These are phyloP conservation scores for Mycena sp. DNA, from an alignment of 1,284 basidiomycete species.

Conservation along the genomic window DNA sequence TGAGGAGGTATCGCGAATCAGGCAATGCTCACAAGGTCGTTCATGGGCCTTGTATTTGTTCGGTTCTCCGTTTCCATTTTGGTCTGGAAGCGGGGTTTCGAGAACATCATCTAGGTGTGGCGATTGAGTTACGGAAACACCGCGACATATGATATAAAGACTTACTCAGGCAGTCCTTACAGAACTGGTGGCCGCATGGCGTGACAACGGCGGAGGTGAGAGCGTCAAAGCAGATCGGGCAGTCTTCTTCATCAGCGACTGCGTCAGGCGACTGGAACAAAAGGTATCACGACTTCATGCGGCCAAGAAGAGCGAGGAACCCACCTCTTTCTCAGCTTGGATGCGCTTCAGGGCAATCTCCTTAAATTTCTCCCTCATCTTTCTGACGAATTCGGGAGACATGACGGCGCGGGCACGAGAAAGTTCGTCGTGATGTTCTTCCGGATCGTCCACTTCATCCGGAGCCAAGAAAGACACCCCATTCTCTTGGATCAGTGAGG, in stretches of 20 bases:
- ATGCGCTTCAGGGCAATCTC: conserved; percentile 49
- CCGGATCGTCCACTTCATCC: conserved; percentile 48
- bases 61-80: conserved; percentile 39
- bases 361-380: conserved; percentile 56
- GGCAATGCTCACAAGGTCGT: conserved; percentile 52
- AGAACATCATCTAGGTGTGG: conserved; percentile 49
- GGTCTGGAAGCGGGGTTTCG: conserved; percentile 41
- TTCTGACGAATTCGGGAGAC: conserved; percentile 56
- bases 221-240: conserved; percentile 62
- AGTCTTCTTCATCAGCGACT: conserved; percentile 58
- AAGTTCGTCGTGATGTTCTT: conserved; percentile 46
- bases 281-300: background rate
- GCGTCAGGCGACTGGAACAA: conserved; percentile 54
- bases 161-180: conserved; percentile 59
- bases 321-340: conserved; percentile 59
- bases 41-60: conserved; percentile 47
- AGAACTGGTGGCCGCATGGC: conserved; percentile 60
- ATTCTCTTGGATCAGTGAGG: conserved; percentile 60
- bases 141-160: conserved; percentile 18
- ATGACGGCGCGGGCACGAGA: conserved; percentile 55
- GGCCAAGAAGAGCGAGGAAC: conserved; percentile 24
- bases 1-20: background rate
- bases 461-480: conserved; percentile 49
- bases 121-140: conserved; percentile 11
- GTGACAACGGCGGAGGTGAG: conserved; percentile 59